A percentile compares a stretch with the other conserved stretches of the same genome.
Evolutionary conservation across 371 early-diverging fungal genomes (phyloP).

Genomic region (Mucor irregularis): DNA sequence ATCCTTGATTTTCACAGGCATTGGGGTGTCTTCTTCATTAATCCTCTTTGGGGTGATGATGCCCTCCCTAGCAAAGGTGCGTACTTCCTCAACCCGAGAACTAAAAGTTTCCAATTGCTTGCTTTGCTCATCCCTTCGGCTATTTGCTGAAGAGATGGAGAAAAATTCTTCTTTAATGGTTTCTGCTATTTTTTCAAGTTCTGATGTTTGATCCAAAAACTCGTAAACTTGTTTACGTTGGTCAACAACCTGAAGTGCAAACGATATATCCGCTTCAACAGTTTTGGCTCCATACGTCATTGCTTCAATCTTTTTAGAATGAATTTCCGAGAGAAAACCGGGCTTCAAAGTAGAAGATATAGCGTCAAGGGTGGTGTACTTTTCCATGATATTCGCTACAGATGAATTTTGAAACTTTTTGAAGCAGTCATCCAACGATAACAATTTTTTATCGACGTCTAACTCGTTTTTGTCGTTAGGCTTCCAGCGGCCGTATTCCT

Average conservation of each 20-base stretch:
- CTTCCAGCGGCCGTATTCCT: slow-evolving; percentile 19
- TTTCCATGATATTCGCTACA: slow-evolving; percentile 13
- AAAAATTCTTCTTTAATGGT: slow-evolving; percentile 31
- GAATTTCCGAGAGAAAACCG: slow-evolving; percentile 28
- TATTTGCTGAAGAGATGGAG: not conserved
- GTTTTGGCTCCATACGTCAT: slow-evolving; percentile 16
- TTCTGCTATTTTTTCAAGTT: slow-evolving; percentile 35
- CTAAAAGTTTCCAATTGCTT: slow-evolving; percentile 18
- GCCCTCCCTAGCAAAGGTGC: not conserved
- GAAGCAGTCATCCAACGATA: too few species aligned
- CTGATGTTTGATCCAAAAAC: slow-evolving; percentile 16
- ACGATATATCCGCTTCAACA: slow-evolving; percentile 20
- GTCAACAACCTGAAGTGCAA: slow-evolving; percentile 21
- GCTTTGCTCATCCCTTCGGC: not conserved
- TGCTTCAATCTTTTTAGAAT: slow-evolving; percentile 25
- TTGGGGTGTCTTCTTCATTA: slow-evolving; percentile 24
- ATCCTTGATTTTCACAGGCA: slow-evolving; percentile 33
- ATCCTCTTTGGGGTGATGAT: slow-evolving; percentile 31
- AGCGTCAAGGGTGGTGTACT: not conserved
- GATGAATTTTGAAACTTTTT: not conserved
- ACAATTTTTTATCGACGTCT: not conserved
- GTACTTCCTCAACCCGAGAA: slow-evolving; percentile 7
- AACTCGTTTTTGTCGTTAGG: slow-evolving; percentile 1
- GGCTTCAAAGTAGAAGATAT: slow-evolving; percentile 17
- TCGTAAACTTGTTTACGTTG: slow-evolving; percentile 25